Base-by-base conservation (phyloP, 176 grass and related monocot species). In the Eleusine indica region DNA sequence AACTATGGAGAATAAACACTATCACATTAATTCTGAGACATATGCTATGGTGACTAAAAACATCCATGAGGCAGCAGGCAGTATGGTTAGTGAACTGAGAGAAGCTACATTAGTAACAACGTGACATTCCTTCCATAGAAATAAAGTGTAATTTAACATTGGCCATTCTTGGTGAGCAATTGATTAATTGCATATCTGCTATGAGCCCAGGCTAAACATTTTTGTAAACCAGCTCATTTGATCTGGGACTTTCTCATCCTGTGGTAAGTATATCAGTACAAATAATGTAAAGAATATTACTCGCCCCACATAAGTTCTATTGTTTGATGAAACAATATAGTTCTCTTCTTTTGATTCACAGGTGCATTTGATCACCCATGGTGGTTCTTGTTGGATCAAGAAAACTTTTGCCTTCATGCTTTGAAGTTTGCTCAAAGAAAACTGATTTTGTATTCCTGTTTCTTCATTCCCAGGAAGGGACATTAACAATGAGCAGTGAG, bases 31-130 rank as follows among this genome's bases (percentile, higher is more conserved):
- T 81, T 74, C 83, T 52, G 71, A 87, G 56, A 94, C 90, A 71
- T 87, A 92, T 86, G 77, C 70, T 69, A 91, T 85, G 88, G 81
- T 97, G 74, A 82, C 83, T 70, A 94, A 78, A 60, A 87, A 80
- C 54, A 58, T 86, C 29, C 76, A 63, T 82, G 82, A 83, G 77
- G 68, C 82, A 56, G 79, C 84, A 29, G 46, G 22, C 64, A 63
- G 63, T 79, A 25, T 75, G 18, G 68, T 80, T 84, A 73, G 84
- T 87, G 75, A 87, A 87, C 47, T 90, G 70, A 57, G 56, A 83
- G 64, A 87, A 75, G 73, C 75, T 84, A 51, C 62, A 4, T 80
- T 35, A 83, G 46, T 86, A 47, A 25, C 5, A 18, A 32, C 44
- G 46, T 89, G 66, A 18, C 11, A 18, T 51, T 58, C 62, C 25